Conservation (phyloP, 257 asterid species). For the Oldenlandia corymbosa region DNA sequence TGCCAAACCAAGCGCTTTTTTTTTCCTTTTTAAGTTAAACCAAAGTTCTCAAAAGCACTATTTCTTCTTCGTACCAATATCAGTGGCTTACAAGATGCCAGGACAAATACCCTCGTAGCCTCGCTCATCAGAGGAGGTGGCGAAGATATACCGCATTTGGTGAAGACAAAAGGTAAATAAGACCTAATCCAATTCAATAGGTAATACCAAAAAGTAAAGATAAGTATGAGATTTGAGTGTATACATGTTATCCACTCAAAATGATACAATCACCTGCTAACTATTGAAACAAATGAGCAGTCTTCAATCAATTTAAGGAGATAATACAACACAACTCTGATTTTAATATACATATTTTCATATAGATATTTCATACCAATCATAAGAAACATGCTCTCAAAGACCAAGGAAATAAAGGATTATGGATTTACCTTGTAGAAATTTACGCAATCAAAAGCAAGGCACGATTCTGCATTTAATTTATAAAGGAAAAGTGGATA, state of each 20-base stretch:
- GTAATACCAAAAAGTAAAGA: background rate
- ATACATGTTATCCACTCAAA: background rate
- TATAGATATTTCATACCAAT: too few species aligned
- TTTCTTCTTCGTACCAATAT: background rate
- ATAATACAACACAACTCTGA: too few species aligned
- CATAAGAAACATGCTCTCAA: too few species aligned
- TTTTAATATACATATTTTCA: too few species aligned
- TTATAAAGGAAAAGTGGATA: too few species aligned
- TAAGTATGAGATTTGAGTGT: background rate
- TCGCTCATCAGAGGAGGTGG: background rate
- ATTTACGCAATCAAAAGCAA: too few species aligned
- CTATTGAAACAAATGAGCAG: too few species aligned
- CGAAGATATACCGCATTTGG: background rate
- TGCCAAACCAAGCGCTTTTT: background rate
- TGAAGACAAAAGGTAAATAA: background rate
- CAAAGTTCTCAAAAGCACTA: background rate
- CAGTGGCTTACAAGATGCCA: background rate
- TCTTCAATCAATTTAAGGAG: too few species aligned
- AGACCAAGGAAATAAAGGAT: too few species aligned
- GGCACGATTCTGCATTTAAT: too few species aligned
- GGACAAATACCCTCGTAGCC: background rate
- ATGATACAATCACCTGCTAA: background rate
- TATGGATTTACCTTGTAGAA: too few species aligned
- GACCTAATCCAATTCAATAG: background rate
- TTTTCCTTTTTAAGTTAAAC: background rate